phyloP scores from a whole-genome alignment of 2,329 filamentous ascomycete species.

The Trichothecium sympodiale region DNA sequence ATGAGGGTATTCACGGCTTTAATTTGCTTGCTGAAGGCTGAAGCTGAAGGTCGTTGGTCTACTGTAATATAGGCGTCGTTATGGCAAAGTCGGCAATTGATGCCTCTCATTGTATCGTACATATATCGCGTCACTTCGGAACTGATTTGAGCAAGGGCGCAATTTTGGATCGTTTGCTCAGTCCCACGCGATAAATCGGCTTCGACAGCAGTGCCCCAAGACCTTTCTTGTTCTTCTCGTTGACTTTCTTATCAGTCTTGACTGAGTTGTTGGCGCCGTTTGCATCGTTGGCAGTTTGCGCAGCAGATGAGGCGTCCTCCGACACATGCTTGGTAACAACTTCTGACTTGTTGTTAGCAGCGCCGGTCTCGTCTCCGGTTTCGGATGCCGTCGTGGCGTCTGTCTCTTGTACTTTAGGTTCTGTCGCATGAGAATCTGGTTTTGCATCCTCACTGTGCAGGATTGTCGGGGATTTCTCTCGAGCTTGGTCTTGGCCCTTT shows the following conservation, averaged over 20 bases:
- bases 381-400: too few species aligned
- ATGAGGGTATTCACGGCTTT: too few species aligned
- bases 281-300: slow-evolving; percentile 3
- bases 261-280: slow-evolving; percentile 1
- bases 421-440: not conserved
- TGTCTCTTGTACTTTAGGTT: slow-evolving; percentile 6
- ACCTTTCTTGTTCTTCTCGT: slow-evolving; percentile 6
- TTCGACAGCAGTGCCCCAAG: slow-evolving; percentile 13
- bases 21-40: too few species aligned
- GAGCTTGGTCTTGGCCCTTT: not conserved
- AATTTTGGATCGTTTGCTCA: slow-evolving; percentile 39
- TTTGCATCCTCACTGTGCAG: not conserved
- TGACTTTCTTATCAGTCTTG: slow-evolving; percentile 1
- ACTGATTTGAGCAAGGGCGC: slow-evolving; percentile 39
- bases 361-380: not conserved
- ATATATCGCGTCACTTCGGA: slow-evolving; percentile 32
- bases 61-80: too few species aligned
- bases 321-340: not conserved
- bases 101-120: too few species aligned
- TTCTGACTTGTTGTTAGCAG: not conserved
- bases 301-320: slow-evolving; percentile 3
- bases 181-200: slow-evolving; percentile 36
- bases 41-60: too few species aligned
- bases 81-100: too few species aligned
- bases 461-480: not conserved